These are phyloP conservation scores for Rhizophagus clarus DNA, from an alignment of 192 early-diverging fungal genomes.

Conservation along the genomic window DNA sequence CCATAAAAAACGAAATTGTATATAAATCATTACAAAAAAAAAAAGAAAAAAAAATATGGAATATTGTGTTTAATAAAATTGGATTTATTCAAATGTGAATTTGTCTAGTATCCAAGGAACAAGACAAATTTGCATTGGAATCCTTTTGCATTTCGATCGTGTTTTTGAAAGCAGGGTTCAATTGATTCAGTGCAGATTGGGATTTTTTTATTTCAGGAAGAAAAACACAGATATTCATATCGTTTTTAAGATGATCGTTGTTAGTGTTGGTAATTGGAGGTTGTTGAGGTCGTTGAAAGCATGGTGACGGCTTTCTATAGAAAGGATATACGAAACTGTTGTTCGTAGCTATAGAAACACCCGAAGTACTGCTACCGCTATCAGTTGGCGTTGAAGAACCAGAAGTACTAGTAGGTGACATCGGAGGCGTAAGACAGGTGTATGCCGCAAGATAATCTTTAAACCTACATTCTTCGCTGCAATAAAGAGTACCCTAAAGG, in stretches of 20 bases:
- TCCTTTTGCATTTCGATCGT: background rate
- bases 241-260: background rate
- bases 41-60: background rate
- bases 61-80: background rate
- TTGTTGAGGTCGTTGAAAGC: background rate
- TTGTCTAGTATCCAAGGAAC: background rate
- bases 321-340: background rate
- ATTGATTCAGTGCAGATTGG: background rate
- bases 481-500: conserved; percentile 1
- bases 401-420: background rate
- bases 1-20: too few relatives aligned
- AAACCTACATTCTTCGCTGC: conserved; percentile 22
- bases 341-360: background rate
- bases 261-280: background rate
- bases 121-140: background rate
- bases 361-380: conserved; percentile 2
- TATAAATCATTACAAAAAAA: background rate
- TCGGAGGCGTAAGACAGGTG: background rate
- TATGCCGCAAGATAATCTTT: conserved; percentile 17
- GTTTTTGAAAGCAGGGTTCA: background rate
- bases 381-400: background rate
- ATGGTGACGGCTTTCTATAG: conserved; percentile 4
- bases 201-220: background rate
- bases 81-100: background rate
- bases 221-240: background rate